Evolutionary conservation across 2,329 filamentous ascomycete genomes (phyloP).

Genomic region (Neobulgaria alba): DNA sequence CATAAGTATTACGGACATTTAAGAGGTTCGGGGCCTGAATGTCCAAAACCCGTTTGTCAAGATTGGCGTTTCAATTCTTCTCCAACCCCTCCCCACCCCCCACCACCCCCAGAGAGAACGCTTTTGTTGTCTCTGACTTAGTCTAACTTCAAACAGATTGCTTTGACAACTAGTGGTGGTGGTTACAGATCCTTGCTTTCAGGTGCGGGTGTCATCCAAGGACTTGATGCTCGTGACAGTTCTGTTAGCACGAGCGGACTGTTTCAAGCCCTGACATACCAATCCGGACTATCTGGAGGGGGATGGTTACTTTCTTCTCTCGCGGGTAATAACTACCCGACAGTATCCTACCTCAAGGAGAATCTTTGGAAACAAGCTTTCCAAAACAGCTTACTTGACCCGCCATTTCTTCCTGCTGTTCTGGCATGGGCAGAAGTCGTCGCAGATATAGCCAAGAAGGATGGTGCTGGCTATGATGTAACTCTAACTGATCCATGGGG

Average conservation of each 20-base stretch:
- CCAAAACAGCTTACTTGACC: slow-evolving; percentile 30
- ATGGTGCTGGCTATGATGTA: slow-evolving; percentile 21
- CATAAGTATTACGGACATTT: too few relatives aligned
- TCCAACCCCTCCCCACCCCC: too few relatives aligned
- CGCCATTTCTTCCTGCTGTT: slow-evolving; percentile 28
- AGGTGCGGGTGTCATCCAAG: slow-evolving; percentile 33
- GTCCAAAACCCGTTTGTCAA: too few relatives aligned
- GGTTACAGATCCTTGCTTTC: slow-evolving; percentile 34
- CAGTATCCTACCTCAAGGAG: slow-evolving; percentile 32
- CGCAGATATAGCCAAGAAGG: slow-evolving; percentile 19
- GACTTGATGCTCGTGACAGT: slow-evolving; percentile 35
- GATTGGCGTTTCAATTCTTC: too few relatives aligned
- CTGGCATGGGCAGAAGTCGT: slow-evolving; percentile 18
- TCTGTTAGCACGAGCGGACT: slow-evolving; percentile 33
- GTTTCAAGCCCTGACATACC: slow-evolving; percentile 38
- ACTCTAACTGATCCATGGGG: slow-evolving; percentile 20
- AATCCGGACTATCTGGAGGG: slow-evolving; percentile 38
- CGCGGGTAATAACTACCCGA: slow-evolving; percentile 38
- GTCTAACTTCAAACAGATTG: slow-evolving; percentile 24
- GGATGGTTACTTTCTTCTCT: slow-evolving; percentile 38
- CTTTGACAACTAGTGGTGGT: slow-evolving; percentile 35
- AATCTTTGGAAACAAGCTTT: slow-evolving; percentile 30
- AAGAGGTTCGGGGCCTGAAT: too few relatives aligned
- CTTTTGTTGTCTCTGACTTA: not conserved
- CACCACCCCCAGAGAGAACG: too few relatives aligned